Evolutionary conservation across 306 rosid species (phyloP), one percentile per base, ranked within the genome.

Genomic region (Hippophae tibetana): DNA sequence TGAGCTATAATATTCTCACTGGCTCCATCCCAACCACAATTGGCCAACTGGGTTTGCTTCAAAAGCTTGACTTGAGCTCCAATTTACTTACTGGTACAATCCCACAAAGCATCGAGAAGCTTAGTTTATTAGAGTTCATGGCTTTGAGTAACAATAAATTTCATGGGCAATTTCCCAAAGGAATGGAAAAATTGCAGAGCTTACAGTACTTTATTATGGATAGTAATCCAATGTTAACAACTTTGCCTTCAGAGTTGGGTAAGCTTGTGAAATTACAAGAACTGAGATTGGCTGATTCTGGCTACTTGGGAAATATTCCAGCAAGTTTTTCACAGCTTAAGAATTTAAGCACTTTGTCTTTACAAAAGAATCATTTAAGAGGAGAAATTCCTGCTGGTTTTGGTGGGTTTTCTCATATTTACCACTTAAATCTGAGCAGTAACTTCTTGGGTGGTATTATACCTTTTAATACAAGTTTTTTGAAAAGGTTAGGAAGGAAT

Each of bases 151-250:
- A 65, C 72, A 80, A 80, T 71, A 18, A 66, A 14, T 27, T 80
- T 23, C 44, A 56, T 44, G 76, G 78, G 57, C 7, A 47, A 10
- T 59, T 76, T 47, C 85, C 85, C 1, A 63, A 57, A 48, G 79
- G 82, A 2, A 7, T 80, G 18, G 79, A 54, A 13, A 76, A 73
- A 41, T 46, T 80, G 77, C 76, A 72, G 31, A 66, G 68, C 56
- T 67, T 80, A 69, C 85, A 80, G 70, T 80, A 80, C 47, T 67
- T 80, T 40, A 80, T 80, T 13, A 66, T 80, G 76, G 82, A 80
- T 56, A 77, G 66, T 10, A 80, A 80, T 66, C 85, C 81, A n/a
- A 76, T 76, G 70, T 41, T 68, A 42, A 52, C 43, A 1, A 56
- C 74, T 58, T 69, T 80, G 61, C 82, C 85, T 31, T 3, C 63